phyloP scores from a whole-genome alignment of 2,329 filamentous ascomycete species.

The Emydomyces testavorans region DNA sequence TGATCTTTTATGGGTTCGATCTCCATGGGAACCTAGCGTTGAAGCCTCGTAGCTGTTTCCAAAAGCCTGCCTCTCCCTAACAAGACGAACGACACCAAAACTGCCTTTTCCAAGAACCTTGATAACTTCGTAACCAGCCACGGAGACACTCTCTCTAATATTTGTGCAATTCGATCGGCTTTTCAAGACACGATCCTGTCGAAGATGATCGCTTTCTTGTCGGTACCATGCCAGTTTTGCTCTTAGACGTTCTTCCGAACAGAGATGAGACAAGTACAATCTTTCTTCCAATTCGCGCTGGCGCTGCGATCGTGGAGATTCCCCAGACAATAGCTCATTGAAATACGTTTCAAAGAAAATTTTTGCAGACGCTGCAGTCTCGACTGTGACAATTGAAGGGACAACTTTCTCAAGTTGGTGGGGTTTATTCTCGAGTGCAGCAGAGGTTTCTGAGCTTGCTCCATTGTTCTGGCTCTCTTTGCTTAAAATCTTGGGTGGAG shows the following conservation, averaged over 20 bases:
- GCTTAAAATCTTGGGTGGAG: neutral
- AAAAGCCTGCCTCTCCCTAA: constrained; percentile 49
- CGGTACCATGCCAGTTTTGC: constrained; percentile 49
- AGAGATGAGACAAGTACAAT: constrained; percentile 47
- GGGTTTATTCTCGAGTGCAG: neutral
- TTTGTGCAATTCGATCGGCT: constrained; percentile 40
- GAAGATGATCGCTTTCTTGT: constrained; percentile 62
- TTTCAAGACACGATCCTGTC: constrained; percentile 60
- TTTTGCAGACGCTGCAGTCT: constrained; percentile 69
- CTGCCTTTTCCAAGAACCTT: constrained; percentile 84
- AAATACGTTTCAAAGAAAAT: constrained; percentile 78
- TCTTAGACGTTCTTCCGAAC: constrained; percentile 44
- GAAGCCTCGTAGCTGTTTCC: neutral
- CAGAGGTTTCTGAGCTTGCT: neutral
- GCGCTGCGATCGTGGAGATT: constrained; percentile 50
- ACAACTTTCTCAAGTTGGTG: constrained; percentile 13
- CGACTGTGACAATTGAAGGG: constrained; percentile 50
- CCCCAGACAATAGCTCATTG: constrained; percentile 51
- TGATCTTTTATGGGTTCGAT: constrained; percentile 14
- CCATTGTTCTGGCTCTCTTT: neutral
- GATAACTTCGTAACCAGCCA: constrained; percentile 64
- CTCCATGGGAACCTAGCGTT: constrained; percentile 12
- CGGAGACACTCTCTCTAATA: constrained; percentile 40
- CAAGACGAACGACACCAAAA: constrained; percentile 82
- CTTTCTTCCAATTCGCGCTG: constrained; percentile 51